Conservation (phyloP, 176 grass and related monocot genomes). For the Elymus sibiricus region DNA sequence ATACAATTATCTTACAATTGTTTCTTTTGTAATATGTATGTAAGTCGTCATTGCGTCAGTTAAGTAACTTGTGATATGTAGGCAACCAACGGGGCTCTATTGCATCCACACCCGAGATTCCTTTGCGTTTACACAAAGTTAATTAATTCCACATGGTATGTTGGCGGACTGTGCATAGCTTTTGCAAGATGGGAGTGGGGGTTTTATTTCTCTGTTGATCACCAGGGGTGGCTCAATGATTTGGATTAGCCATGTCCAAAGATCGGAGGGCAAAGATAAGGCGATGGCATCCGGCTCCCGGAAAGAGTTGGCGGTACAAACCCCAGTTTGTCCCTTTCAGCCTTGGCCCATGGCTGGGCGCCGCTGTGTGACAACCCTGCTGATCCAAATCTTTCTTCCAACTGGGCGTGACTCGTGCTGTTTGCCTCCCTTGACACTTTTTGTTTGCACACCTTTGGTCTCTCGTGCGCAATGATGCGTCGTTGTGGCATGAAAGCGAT, state of each 20-base stretch:
- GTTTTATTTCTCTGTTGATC: constrained; percentile 24
- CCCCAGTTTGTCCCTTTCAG: constrained; percentile 35
- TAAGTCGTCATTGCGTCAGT: not conserved
- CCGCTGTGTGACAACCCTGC: constrained; percentile 19
- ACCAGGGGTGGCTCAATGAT: constrained; percentile 46
- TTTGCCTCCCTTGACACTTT: constrained; percentile 22
- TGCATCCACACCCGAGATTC: constrained; percentile 14
- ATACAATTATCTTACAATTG: not conserved
- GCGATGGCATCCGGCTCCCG: not conserved
- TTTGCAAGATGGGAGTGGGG: not conserved
- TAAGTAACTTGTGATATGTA: not conserved
- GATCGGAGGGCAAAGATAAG: constrained; percentile 28
- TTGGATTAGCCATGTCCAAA: constrained; percentile 42
- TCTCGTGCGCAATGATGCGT: constrained; percentile 50
- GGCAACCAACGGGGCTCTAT: not conserved
- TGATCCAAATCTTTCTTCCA: constrained; percentile 25
- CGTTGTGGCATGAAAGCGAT: constrained; percentile 18
- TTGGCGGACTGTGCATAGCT: not conserved
- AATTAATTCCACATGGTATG: constrained; percentile 32
- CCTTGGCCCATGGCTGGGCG: not conserved
- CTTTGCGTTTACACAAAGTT: not conserved
- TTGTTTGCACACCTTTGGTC: constrained; percentile 51
- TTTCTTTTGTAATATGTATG: not conserved
- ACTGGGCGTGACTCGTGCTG: constrained; percentile 32
- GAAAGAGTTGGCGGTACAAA: constrained; percentile 27